Base-by-base conservation (phyloP, 2,329 filamentous ascomycete genomes). In the Hypoxylon sp. region DNA sequence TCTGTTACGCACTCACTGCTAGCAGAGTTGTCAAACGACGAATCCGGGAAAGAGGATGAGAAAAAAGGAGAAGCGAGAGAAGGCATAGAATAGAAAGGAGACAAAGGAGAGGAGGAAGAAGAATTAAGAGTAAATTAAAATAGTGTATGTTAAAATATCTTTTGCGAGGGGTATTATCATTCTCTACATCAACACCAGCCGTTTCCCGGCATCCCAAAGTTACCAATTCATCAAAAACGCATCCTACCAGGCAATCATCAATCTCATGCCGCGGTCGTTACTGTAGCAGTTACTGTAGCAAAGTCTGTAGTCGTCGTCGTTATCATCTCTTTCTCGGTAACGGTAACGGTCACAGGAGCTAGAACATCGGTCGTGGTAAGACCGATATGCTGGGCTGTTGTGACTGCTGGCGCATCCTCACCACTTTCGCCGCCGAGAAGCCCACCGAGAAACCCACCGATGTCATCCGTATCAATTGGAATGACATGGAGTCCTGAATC, bases 311-410 rank as follows among this genome's bases (percentile, higher is more conserved):
- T 62, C 1, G 58, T 68, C 8, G 54, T 56, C 3, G 63, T 67
- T 21, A 58, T 56, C 3, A 45, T 64, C 41, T 65, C 60, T n/a
- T 61, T 65, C 52, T 65, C 62, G n/a, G 65, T 67, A n/a, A 65
- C 63, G 3, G 65, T 67, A 4, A 65, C 53, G 0, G 60, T 67
- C 9, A 58, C 56, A 0, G 60, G 53, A 10, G 43, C 42, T 10
- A 37, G 35, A 15, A 33, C 29, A 17, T 18, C 35, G 1, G 43
- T 23, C 7, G 50, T 47, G 4, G 40, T 43, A 10, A 55, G 37
- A 7, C 20, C 49, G 9, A 65, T 37, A 35, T 49, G 48, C 17
- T 56, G 53, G n/a, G 58, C 20, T 18, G n/a, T 48, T 11, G 50
- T 51, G 4, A 51, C 13, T 13, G 33, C 18, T 8, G 57, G 52